Percentiles rank a stretch among this genome's conserved stretches.
Evolutionary conservation across 495 filamentous ascomycete genomes (phyloP).

Genomic region (Penicillium dipodomyicola): DNA sequence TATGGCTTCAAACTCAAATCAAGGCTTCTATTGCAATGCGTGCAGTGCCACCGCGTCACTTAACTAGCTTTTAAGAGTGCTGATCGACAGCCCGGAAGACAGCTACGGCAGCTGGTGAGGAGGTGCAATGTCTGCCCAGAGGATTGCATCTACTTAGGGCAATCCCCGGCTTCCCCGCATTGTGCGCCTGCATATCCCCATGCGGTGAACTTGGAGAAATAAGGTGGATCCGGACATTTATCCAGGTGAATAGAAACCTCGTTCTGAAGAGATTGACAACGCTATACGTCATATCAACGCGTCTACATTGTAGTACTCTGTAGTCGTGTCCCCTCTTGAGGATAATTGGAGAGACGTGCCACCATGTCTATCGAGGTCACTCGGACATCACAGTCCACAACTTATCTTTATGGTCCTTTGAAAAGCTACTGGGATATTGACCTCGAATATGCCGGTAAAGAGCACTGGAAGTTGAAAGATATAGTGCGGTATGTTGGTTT

Average conservation of each 20-base stretch:
- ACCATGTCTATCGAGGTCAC: not conserved
- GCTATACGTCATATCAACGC: not conserved
- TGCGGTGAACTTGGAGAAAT: not conserved
- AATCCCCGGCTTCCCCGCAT: conserved; percentile 4
- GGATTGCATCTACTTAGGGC: not conserved
- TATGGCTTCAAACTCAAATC: not conserved
- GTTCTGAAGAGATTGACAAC: not conserved
- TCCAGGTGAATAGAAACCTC: not conserved
- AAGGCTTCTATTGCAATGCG: not conserved
- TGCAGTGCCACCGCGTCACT: not conserved
- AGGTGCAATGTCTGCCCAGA: not conserved
- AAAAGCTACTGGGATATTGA: too few species aligned
- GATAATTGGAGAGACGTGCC: not conserved
- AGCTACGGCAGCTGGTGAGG: not conserved
- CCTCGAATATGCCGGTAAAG: too few species aligned
- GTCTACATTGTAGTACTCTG: not conserved
- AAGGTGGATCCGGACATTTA: not conserved
- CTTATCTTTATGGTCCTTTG: too few species aligned
- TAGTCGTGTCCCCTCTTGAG: not conserved
- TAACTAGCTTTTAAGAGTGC: not conserved
- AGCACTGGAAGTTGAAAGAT: too few species aligned
- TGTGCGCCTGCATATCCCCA: not conserved
- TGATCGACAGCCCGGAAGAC: not conserved
- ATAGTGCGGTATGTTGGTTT: too few species aligned
- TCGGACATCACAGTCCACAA: too few species aligned